Evolutionary conservation across 2,329 filamentous ascomycete species (phyloP).

Genomic region (Septoria linicola): DNA sequence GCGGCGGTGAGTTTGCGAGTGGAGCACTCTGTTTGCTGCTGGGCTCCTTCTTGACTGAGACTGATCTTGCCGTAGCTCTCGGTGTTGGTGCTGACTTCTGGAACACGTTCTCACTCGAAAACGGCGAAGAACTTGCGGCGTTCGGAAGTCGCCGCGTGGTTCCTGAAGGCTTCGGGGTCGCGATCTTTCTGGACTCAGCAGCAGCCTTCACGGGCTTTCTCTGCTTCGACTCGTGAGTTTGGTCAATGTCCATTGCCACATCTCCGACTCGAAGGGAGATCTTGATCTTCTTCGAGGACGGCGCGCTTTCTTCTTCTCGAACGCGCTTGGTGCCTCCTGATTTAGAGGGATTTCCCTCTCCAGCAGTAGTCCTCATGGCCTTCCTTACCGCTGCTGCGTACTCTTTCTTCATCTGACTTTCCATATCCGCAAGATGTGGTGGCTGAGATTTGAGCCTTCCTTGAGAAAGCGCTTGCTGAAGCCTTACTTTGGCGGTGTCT

Average conservation of each 20-base stretch:
- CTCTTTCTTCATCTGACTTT: constrained; percentile 58
- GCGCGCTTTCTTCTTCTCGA: constrained; percentile 23
- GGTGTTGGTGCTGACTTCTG: constrained; percentile 1
- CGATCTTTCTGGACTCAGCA: too few relatives aligned
- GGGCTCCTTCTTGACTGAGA: neutral
- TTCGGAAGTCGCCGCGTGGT: neutral
- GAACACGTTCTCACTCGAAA: constrained; percentile 17
- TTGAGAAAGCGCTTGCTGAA: constrained; percentile 57
- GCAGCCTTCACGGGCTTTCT: too few relatives aligned
- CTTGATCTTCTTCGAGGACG: constrained; percentile 31
- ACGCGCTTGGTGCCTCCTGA: constrained; percentile 26
- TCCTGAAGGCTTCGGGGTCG: constrained; percentile 3
- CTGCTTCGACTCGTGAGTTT: constrained; percentile 14
- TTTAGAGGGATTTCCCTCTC: too few relatives aligned
- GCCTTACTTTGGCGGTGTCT: constrained; percentile 57
- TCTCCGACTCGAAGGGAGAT: constrained; percentile 29
- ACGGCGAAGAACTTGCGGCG: neutral
- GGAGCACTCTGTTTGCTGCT: neutral
- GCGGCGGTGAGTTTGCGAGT: constrained; percentile 12
- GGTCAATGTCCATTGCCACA: constrained; percentile 31
- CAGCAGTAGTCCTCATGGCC: constrained; percentile 36
- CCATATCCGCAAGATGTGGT: constrained; percentile 48
- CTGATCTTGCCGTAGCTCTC: neutral
- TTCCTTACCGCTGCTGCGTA: constrained; percentile 54
- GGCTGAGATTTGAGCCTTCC: constrained; percentile 52